phyloP scores from a whole-genome alignment of 2,329 filamentous ascomycete genomes.

The Hymenotorrendiella dingleyae region DNA sequence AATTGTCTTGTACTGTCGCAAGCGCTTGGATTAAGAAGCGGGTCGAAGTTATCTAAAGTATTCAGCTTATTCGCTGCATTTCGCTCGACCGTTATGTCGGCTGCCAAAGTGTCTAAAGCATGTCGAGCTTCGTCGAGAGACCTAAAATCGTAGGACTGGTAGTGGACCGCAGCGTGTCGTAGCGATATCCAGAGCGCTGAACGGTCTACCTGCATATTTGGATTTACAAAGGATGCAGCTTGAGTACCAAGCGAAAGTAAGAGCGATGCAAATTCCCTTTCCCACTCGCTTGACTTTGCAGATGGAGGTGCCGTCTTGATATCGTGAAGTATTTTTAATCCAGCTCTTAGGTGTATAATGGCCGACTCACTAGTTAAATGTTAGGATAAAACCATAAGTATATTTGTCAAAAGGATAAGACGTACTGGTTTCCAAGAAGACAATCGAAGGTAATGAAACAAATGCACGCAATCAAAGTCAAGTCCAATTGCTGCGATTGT shows the following conservation, averaged over 20 bases:
- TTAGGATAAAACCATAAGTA: constrained; percentile 8
- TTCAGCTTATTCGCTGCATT: constrained; percentile 10
- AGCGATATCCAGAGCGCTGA: constrained; percentile 19
- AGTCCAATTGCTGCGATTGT: constrained; percentile 18
- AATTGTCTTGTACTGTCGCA: constrained; percentile 48
- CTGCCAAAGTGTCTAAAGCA: constrained; percentile 50
- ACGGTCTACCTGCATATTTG: constrained; percentile 17
- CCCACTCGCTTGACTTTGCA: constrained; percentile 15
- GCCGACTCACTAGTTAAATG: constrained; percentile 15
- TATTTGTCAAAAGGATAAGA: background rate
- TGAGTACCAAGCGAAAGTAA: constrained; percentile 25
- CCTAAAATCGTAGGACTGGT: constrained; percentile 33
- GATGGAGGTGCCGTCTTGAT: constrained; percentile 10
- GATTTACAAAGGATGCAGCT: constrained; percentile 24
- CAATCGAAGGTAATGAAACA: constrained; percentile 60
- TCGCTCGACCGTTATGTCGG: constrained; percentile 51
- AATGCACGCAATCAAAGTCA: constrained; percentile 55
- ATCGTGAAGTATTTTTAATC: constrained; percentile 24
- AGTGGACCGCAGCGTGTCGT: constrained; percentile 12
- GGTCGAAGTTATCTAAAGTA: constrained; percentile 24
- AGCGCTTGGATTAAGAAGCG: constrained; percentile 41
- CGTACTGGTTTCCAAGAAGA: constrained; percentile 24
- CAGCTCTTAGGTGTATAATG: constrained; percentile 26
- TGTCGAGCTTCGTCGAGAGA: constrained; percentile 49
- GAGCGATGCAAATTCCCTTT: constrained; percentile 21